Evolutionary conservation across 768 basidiomycete genomes (phyloP).

Genomic region (Cystofilobasidium bisporidii): DNA sequence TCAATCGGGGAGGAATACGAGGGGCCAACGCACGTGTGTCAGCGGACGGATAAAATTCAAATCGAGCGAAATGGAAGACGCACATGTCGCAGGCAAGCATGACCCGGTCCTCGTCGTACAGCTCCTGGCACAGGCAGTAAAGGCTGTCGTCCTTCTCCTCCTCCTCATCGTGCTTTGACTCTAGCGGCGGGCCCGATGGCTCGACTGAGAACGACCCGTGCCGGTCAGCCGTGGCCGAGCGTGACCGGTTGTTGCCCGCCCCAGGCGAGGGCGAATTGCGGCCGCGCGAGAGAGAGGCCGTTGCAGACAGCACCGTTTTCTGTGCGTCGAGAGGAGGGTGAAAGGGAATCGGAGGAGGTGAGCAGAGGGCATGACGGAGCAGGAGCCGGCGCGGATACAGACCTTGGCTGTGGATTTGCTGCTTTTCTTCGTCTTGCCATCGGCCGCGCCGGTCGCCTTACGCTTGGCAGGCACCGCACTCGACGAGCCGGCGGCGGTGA

Average conservation of each 20-base stretch:
- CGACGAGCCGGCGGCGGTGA: neutral
- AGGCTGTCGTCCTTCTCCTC: constrained; percentile 56
- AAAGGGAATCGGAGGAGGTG: neutral
- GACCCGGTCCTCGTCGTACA: constrained; percentile 72
- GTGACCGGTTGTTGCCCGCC: neutral
- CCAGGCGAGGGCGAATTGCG: neutral
- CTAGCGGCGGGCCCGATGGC: neutral
- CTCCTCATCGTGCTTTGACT: constrained; percentile 28
- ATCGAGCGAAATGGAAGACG: constrained; percentile 33
- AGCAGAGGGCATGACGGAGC: no score
- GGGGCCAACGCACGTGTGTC: no score
- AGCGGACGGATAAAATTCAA: neutral
- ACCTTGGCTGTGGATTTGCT: neutral
- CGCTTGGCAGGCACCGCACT: neutral
- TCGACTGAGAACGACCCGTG: neutral
- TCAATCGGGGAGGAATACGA: no score
- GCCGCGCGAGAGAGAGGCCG: neutral
- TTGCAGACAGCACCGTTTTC: neutral
- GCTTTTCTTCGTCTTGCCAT: constrained; percentile 12
- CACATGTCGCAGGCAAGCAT: constrained; percentile 94
- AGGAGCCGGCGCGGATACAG: neutral
- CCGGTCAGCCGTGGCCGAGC: neutral
- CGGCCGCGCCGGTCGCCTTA: neutral
- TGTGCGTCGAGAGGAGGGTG: neutral
- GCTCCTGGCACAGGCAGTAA: constrained; percentile 80